Conservation (phyloP, 176 grass and related monocot genomes). For the Guadua angustifolia region DNA sequence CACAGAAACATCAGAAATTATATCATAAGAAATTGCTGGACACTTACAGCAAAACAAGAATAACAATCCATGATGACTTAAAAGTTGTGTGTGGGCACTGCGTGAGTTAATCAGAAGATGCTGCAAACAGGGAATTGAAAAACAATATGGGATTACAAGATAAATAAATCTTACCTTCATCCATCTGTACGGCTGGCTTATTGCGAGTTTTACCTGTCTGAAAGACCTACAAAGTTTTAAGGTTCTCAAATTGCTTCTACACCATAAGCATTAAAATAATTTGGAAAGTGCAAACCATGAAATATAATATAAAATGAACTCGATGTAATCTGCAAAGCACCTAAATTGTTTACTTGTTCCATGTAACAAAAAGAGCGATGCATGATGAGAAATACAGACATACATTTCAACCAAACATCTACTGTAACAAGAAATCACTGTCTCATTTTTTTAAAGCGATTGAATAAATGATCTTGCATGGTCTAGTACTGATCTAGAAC, state of each 20-base stretch:
- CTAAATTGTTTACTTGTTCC: constrained; percentile 7
- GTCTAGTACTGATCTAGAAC: constrained; percentile 9
- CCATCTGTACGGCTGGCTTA: constrained; percentile 25
- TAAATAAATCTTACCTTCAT: constrained; percentile 41
- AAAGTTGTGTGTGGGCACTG: background rate
- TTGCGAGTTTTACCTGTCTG: constrained; percentile 16
- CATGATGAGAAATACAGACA: background rate
- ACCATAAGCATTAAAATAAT: background rate
- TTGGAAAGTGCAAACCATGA: constrained; percentile 1
- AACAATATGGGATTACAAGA: background rate
- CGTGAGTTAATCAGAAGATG: constrained; percentile 7
- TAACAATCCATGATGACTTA: background rate
- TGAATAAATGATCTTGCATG: background rate
- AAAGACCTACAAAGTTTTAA: constrained; percentile 44
- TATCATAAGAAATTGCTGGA: constrained; percentile 19
- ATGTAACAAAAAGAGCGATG: background rate
- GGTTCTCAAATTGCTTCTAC: constrained; percentile 18
- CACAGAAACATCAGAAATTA: constrained; percentile 42
- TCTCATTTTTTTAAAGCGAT: background rate
- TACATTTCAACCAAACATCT: background rate
- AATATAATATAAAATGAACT: background rate
- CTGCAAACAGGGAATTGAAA: background rate
- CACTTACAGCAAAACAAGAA: constrained; percentile 30
- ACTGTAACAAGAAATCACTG: background rate
- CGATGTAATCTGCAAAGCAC: background rate